Percentiles rank a stretch among this genome's conserved stretches.
phyloP scores from a whole-genome alignment of 2,329 filamentous ascomycete genomes.

The Aspergillus sp. region DNA sequence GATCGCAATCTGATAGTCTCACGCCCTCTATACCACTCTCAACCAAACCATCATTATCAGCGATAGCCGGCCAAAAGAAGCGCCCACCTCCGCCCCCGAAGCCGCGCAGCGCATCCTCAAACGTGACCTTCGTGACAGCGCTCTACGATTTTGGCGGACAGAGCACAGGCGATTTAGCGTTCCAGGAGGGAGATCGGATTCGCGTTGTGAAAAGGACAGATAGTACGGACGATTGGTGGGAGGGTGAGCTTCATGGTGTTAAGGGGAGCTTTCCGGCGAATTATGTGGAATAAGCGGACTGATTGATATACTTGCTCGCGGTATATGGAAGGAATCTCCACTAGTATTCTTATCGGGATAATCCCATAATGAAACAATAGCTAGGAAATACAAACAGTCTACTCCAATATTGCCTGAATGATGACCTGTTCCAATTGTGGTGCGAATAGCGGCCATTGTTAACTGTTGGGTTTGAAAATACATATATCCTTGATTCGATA shows the following conservation, averaged over 20 bases:
- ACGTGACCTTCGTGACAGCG: slow-evolving; percentile 63
- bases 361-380: background rate
- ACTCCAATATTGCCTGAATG: background rate
- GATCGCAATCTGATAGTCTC: slow-evolving; percentile 28
- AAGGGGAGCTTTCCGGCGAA: slow-evolving; percentile 80
- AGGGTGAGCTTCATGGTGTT: slow-evolving; percentile 69
- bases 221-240: slow-evolving; percentile 85
- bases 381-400: background rate
- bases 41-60: slow-evolving; percentile 26
- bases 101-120: slow-evolving; percentile 49
- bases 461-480: background rate
- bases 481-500: background rate
- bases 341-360: background rate
- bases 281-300: slow-evolving; percentile 59
- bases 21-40: slow-evolving; percentile 20
- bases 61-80: slow-evolving; percentile 64
- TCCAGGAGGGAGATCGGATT: slow-evolving; percentile 75
- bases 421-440: background rate
- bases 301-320: background rate
- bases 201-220: slow-evolving; percentile 74
- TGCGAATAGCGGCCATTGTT: background rate
- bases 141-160: slow-evolving; percentile 74
- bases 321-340: background rate
- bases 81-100: slow-evolving; percentile 73
- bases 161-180: slow-evolving; percentile 67